These are phyloP conservation scores for Neobulgaria alba DNA, from an alignment of 2,329 filamentous ascomycete species.

Conservation along the genomic window DNA sequence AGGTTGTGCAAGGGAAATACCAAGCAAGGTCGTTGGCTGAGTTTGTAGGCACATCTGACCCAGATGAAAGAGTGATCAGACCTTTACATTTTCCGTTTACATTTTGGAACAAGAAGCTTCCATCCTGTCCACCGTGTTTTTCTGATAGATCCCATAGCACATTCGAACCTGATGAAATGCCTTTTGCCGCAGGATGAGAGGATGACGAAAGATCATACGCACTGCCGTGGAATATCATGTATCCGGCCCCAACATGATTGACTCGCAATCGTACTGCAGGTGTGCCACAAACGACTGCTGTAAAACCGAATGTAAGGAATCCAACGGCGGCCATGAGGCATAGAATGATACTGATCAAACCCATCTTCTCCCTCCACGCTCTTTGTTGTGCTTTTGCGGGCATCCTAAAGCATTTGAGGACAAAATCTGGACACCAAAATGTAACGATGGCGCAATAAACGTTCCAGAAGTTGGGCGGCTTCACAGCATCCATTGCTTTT, in stretches of 20 bases:
- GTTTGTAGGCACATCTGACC: constrained; percentile 75
- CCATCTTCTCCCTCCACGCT: constrained; percentile 98
- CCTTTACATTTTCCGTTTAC: constrained; percentile 96
- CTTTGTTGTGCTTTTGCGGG: constrained; percentile 76
- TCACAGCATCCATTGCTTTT: constrained; percentile 54
- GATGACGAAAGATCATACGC: constrained; percentile 78
- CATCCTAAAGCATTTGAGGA: constrained; percentile 80
- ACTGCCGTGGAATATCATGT: constrained; percentile 93
- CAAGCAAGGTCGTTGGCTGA: constrained; percentile 68
- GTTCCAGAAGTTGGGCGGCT: constrained; percentile 85
- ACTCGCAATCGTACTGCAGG: constrained; percentile 64
- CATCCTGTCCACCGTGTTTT: constrained; percentile 80
- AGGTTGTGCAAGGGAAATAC: constrained; percentile 91
- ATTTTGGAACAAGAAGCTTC: constrained; percentile 95
- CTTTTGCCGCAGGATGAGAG: constrained; percentile 69
- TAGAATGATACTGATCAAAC: constrained; percentile 86
- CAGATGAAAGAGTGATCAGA: constrained; percentile 63
- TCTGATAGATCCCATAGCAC: constrained; percentile 79
- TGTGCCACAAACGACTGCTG: constrained; percentile 70
- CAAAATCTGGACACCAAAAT: constrained; percentile 84
- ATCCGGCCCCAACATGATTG: constrained; percentile 73
- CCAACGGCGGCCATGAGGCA: constrained; percentile 82
- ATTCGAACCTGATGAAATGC: constrained; percentile 66
- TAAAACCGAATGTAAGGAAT: constrained; percentile 96
- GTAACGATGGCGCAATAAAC: constrained; percentile 91